Evolutionary conservation across 2,329 filamentous ascomycete genomes (phyloP).

Genomic region (Aspergillus jensenii): DNA sequence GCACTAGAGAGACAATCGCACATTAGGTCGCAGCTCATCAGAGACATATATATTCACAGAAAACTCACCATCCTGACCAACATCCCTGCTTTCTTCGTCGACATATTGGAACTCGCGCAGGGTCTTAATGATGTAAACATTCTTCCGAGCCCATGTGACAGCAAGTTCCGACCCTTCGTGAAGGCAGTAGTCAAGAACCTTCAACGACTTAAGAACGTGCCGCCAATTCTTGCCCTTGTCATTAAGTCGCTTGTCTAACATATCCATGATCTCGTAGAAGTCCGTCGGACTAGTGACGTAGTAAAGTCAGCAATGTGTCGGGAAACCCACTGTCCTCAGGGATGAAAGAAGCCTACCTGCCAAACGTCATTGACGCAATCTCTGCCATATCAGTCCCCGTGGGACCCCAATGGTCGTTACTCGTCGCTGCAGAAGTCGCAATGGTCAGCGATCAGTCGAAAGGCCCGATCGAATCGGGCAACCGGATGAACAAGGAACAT

Average conservation of each 20-base stretch:
- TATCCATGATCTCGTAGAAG: constrained; percentile 99
- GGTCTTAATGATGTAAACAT: constrained; percentile 98
- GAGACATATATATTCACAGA: neutral
- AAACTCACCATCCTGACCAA: constrained; percentile 86
- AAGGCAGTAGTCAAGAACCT: constrained; percentile 95
- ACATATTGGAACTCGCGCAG: constrained; percentile 95
- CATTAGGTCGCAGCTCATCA: constrained; percentile 1
- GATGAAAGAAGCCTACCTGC: constrained; percentile 66
- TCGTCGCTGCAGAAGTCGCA: constrained; percentile 68
- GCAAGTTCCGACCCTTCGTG: constrained; percentile 96
- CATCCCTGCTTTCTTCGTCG: constrained; percentile 91
- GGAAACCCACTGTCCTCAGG: neutral
- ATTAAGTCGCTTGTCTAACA: constrained; percentile 97
- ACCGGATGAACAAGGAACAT: constrained; percentile 35
- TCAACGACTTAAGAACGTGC: constrained; percentile 94
- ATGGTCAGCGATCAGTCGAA: constrained; percentile 1
- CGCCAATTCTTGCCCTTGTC: constrained; percentile 99
- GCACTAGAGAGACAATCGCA: constrained; percentile 58
- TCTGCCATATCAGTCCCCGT: constrained; percentile 98
- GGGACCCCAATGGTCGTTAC: constrained; percentile 98
- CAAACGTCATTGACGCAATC: constrained; percentile 96
- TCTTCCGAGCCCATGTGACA: constrained; percentile 97
- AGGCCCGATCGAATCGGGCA: neutral
- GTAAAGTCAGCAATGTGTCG: neutral
- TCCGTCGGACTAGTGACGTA: constrained; percentile 72